Base-by-base conservation (phyloP, 805 yeast species). In the Cyberlindnera xishuangbannaensis region DNA sequence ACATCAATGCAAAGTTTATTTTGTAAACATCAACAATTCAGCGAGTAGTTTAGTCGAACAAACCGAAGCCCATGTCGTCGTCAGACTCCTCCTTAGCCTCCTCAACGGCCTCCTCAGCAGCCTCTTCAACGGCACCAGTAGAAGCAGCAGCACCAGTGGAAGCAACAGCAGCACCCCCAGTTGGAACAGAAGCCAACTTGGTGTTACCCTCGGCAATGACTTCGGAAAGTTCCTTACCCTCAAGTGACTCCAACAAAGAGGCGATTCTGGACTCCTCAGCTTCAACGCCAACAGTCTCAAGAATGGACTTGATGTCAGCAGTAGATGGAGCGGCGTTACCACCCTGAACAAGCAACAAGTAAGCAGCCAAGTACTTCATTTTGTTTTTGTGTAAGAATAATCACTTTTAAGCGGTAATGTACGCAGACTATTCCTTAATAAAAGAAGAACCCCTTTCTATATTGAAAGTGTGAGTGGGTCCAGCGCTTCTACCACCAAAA, bases 331-430 rank as follows among this genome's bases (percentile, higher is more conserved):
- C 48, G 59, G 83, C 65, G 73, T 78, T 81, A 70, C 90, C 92
- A 69, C 88, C 86, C 70, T 83, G 83, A 61, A 70, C 81, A 66
- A 83, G 80, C 71, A 83, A 78, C 69, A 83, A 80, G 76, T 83
- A 83, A 71, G 94, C 90, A 71, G 94, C 94, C 73, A 83, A 74
- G 80, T 83, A 83, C 73, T 82, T 83, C 92, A 83, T 51, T 38
- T n/a, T n/a, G n/a, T n/a, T n/a, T 37, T 37, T 36, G 33, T 36
- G 27, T 27, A 64, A 75, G 81, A 78, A 78, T 78, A 78, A 78
- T 78, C 84, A 76, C 76, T 67, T 76, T 78, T 78, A 79, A 79
- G 85, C 84, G 65, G 56, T 52, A 31, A 51, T 27, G 32, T 34
- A 16, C 43, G 85, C 90, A 73, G 90, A 82, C 88, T 81, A 82